Percentiles rank a stretch among this genome's conserved stretches.
phyloP scores from a whole-genome alignment of 805 yeast genomes.

The Metschnikowia koreensis region DNA sequence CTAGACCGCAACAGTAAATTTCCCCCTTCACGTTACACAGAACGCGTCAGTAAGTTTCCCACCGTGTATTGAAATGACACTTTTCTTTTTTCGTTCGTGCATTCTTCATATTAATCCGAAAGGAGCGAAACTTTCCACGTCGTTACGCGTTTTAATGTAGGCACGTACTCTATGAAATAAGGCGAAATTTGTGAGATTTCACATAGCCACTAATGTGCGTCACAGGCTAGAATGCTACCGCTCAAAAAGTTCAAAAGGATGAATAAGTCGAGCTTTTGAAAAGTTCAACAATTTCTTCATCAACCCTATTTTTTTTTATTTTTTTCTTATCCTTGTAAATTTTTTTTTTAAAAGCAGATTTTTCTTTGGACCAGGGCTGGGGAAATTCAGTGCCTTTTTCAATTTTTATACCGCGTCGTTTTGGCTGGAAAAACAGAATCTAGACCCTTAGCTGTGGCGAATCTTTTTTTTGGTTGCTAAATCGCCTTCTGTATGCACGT shows the following conservation, averaged over 20 bases:
- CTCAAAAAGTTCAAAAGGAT: not conserved
- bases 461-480: not conserved
- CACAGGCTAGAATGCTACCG: not conserved
- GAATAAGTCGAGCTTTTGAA: too few relatives aligned
- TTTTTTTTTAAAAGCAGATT: too few relatives aligned
- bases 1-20: too few relatives aligned
- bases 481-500: not conserved
- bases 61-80: not conserved
- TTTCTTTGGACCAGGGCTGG: too few relatives aligned
- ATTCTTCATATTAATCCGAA: not conserved
- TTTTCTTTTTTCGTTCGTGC: not conserved
- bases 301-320: too few relatives aligned
- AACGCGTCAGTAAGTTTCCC: not conserved
- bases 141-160: not conserved
- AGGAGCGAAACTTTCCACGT: not conserved
- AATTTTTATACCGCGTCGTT: too few relatives aligned
- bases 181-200: not conserved
- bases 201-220: not conserved
- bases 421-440: not conserved
- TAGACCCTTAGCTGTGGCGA: not conserved
- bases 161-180: not conserved
- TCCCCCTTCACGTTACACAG: not conserved
- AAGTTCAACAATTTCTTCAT: too few relatives aligned
- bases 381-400: too few relatives aligned
- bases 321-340: too few relatives aligned